Evolutionary conservation across 257 asterid species (phyloP).

Genomic region (Solanum chilense): DNA sequence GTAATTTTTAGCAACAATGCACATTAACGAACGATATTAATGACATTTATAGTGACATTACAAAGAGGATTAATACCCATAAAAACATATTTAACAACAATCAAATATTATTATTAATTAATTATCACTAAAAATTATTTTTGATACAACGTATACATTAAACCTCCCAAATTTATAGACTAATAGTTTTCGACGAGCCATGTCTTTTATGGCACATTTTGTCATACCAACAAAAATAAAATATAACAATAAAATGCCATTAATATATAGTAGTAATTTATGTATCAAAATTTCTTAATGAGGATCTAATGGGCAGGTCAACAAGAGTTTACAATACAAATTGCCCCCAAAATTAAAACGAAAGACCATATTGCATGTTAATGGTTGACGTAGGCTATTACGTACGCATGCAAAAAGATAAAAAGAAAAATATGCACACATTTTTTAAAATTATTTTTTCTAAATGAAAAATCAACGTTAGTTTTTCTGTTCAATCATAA

Average conservation of each 20-base stretch:
- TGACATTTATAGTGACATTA: too few species aligned
- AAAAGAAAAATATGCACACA: too few species aligned
- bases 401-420: too few species aligned
- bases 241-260: not conserved
- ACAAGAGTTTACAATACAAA: not conserved
- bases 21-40: too few species aligned
- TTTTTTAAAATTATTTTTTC: too few species aligned
- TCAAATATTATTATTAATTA: too few species aligned
- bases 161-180: not conserved
- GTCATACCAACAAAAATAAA: not conserved
- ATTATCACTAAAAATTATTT: too few species aligned
- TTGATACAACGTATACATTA: too few species aligned
- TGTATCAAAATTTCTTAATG: not conserved
- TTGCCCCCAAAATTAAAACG: not conserved
- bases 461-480: too few species aligned
- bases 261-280: too few species aligned
- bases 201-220: not conserved
- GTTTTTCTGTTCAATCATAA: too few species aligned
- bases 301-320: not conserved
- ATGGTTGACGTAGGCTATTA: too few species aligned
- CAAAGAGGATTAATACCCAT: not conserved
- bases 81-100: rapidly evolving
- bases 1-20: rapidly evolving
- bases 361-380: not conserved
- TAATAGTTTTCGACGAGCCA: not conserved